Evolutionary conservation across 2,329 filamentous ascomycete genomes (phyloP), one percentile per base, ranked within the genome.

Genomic region (Epichloe hybrida): DNA sequence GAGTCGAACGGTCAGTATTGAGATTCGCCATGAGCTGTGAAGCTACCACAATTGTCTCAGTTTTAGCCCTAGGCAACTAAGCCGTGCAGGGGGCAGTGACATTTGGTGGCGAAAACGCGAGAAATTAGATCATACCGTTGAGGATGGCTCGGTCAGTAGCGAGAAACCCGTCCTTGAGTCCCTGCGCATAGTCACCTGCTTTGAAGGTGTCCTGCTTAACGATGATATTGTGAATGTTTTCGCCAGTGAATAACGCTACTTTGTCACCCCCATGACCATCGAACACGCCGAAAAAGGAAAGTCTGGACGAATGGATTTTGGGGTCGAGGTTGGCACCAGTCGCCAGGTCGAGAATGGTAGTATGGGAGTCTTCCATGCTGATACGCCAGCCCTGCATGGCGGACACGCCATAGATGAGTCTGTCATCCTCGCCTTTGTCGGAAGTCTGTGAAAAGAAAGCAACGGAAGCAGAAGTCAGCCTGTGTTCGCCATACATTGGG

Each of bases 341-440:
- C 59, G 44, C 50, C 46, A 97, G 81, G 69, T 97, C 88, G 66
- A 98, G 85, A 49, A 97, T 74, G 51, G 86, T 80, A 55, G 87
- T 88, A 72, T 98, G 93, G 56, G 93, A 83, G 68, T 98, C 93
- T 70, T 98, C 93, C 93, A 98, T 98, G 75, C 88, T 95, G 73
- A 98, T 97, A 73, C 93, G 86, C 93, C 93, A 98, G 75, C 93
- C 93, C 72, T 98, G 93, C 93, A 98, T 98, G 71, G 89, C 89
- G 58, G 93, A 98, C 58, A 97, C 83, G 65, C 93, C 93, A 70
- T 87, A 98, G 66, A 93, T 72, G 66, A 95, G 82, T 66, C 88
- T 84, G 58, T 95, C 89, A 86, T 97, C 90, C 73, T 88, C 83
- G 71, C 90, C 90, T 66, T 83, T 83, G 67, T 85, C 83, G 64